phyloP scores from a whole-genome alignment of 192 early-diverging fungal genomes.

The Coemansia sp. region DNA sequence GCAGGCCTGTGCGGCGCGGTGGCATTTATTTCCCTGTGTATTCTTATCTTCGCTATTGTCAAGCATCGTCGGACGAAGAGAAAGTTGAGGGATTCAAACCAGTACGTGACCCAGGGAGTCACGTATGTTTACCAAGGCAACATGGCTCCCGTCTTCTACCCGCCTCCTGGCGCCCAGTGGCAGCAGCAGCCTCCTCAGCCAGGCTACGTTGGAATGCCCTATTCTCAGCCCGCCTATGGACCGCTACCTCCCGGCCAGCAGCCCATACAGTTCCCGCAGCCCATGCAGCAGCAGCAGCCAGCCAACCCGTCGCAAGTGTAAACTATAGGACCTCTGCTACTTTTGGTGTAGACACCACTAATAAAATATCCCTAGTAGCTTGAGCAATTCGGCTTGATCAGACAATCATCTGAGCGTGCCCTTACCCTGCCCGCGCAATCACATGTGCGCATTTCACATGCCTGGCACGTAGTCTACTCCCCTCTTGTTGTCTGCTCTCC shows the following conservation, averaged over 20 bases:
- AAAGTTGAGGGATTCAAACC: not conserved
- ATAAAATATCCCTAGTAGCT: not conserved
- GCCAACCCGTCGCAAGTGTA: not conserved
- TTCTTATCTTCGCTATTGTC: not conserved
- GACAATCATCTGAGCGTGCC: not conserved
- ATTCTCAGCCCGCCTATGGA: not conserved
- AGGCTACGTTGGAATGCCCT: not conserved
- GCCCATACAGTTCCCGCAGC: not conserved
- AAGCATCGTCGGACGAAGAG: not conserved
- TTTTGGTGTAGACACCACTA: too few relatives aligned
- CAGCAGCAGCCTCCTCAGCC: slow-evolving; percentile 1
- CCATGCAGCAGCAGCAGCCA: not conserved
- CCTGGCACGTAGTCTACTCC: not conserved
- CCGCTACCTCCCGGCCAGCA: not conserved
- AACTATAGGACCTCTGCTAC: not conserved
- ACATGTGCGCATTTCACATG: slow-evolving; percentile 5
- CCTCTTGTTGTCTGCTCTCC: not conserved
- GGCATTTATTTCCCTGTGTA: not conserved
- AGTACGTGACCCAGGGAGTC: not conserved
- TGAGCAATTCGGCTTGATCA: not conserved
- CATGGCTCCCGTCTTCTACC: not conserved
- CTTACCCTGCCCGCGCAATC: not conserved
- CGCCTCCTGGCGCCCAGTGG: not conserved
- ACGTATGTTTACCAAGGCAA: not conserved
- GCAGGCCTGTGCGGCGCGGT: not conserved